Evolutionary conservation across 1,139 yeast genomes (phyloP), one percentile per base, ranked within the genome.

Genomic region (Taphrina betulina): DNA sequence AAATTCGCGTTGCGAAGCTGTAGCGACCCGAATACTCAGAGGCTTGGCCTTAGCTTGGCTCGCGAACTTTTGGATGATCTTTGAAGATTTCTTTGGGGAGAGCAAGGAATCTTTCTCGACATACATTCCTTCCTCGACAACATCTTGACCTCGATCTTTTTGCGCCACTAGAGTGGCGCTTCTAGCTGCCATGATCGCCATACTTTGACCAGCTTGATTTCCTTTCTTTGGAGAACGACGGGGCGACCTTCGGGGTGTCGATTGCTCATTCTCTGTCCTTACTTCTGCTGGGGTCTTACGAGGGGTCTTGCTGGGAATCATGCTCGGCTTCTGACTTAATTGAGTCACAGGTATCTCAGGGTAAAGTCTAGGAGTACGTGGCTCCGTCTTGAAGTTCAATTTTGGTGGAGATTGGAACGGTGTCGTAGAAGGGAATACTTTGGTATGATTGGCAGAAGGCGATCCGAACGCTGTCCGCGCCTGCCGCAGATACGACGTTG

Each of bases 1-100:
- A 8, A 43, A 35, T 24, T 57, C 58, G 12, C 58, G 58, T 14
- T 57, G 60, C 16, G 60, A 57, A 16, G 60, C 60, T 5, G 60
- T 57, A 3, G 59, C 50, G 23, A 57, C 45, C 19, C 58, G 55
- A 40, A 57, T 55, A n/a, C 51, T 48, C 36, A 57, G 37, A 1
- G 60, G 60, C 33, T 38, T 38, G 23, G 37, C 22, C 24, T 50
- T 50, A 5, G 22, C 34, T 10, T 33, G 48, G 5, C 7, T 29
- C 12, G 29, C 12, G 7, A 31, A 22, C 38, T 31, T 43, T 2
- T 12, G 12, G 10, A n/a, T 22, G 17, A 31, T 10, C 31, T 31
- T 43, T 7, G 48, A 3, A 7, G 28, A 4, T 16, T 12, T 10
- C 38, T 16, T 43, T 2, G 36, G 38, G 5, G 48, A 33, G 7